These are phyloP conservation scores for Phytophthora hibernalis DNA, from an alignment of 352 stramenopile genomes.

Conservation along the genomic window DNA sequence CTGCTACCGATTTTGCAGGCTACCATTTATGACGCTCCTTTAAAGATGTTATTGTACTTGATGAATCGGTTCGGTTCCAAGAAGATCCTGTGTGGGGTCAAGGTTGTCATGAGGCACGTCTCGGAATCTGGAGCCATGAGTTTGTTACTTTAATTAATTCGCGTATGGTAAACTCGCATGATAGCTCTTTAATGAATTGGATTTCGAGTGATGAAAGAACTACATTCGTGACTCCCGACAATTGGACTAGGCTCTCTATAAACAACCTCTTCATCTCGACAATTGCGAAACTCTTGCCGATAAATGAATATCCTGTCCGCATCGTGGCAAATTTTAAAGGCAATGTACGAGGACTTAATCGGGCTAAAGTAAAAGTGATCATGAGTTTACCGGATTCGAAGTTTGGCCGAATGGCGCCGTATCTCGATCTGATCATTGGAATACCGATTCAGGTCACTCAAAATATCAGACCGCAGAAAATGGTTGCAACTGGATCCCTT, in stretches of 20 bases:
- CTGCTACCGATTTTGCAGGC: not conserved
- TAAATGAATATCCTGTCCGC: not conserved
- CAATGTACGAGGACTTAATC: not conserved
- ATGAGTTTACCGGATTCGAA: not conserved
- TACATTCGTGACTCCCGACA: not conserved
- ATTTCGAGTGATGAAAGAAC: not conserved
- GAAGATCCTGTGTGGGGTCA: not conserved
- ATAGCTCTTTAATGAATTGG: not conserved
- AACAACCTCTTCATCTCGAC: not conserved
- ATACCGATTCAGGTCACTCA: too few relatives aligned
- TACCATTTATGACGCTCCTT: not conserved
- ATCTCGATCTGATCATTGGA: not conserved
- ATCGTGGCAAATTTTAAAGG: not conserved
- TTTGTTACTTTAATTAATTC: constrained; percentile 2
- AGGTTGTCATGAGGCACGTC: not conserved
- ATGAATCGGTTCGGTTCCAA: constrained; percentile 1
- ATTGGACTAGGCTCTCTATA: not conserved
- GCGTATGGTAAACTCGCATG: not conserved
- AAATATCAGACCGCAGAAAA: not conserved
- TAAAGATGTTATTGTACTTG: constrained; percentile 1
- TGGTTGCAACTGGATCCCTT: not conserved
- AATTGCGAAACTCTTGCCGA: not conserved
- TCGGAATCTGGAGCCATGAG: not conserved
- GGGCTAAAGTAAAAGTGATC: not conserved
- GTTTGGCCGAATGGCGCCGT: not conserved